These are phyloP conservation scores for Fraxinus latifolia DNA, from an alignment of 305 asterid genomes.

Conservation along the genomic window DNA sequence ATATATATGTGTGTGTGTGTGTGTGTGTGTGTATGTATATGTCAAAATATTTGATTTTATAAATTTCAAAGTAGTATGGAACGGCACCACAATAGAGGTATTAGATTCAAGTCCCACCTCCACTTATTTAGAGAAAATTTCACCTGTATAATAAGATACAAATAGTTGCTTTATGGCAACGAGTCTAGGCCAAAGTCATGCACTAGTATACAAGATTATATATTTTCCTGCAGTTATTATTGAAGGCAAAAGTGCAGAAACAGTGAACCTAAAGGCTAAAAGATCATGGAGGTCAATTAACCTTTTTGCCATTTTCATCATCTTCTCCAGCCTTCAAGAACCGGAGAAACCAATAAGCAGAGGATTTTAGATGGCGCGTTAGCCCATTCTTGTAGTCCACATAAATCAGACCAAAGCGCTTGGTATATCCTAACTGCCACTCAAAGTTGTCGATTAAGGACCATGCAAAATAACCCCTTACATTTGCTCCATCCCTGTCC, in stretches of 20 bases:
- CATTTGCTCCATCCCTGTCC: constrained; percentile 30
- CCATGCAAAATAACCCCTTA: constrained; percentile 38
- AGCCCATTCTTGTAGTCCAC: constrained; percentile 48
- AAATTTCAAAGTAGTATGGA: neutral
- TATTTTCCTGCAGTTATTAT: neutral
- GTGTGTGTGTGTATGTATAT: no score
- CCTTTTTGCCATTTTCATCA: constrained; percentile 31
- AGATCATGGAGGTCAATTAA: constrained; percentile 6
- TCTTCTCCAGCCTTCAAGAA: constrained; percentile 34
- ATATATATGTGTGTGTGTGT: no score
- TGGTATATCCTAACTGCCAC: constrained; percentile 32
- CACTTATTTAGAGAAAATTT: neutral
- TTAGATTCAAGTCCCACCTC: neutral
- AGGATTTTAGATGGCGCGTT: constrained; percentile 42
- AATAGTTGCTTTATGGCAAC: neutral
- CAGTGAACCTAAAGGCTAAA: neutral
- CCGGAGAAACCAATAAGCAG: constrained; percentile 57
- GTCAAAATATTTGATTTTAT: no score
- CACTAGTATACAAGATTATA: neutral
- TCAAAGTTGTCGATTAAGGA: constrained; percentile 37
- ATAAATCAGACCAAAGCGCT: constrained; percentile 36
- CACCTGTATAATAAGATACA: neutral
- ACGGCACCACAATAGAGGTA: neutral
- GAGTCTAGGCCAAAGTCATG: neutral
- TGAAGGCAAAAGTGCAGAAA: neutral